These are phyloP conservation scores for Elsinoe ampelina DNA, from an alignment of 2,329 filamentous ascomycete genomes.

Conservation along the genomic window DNA sequence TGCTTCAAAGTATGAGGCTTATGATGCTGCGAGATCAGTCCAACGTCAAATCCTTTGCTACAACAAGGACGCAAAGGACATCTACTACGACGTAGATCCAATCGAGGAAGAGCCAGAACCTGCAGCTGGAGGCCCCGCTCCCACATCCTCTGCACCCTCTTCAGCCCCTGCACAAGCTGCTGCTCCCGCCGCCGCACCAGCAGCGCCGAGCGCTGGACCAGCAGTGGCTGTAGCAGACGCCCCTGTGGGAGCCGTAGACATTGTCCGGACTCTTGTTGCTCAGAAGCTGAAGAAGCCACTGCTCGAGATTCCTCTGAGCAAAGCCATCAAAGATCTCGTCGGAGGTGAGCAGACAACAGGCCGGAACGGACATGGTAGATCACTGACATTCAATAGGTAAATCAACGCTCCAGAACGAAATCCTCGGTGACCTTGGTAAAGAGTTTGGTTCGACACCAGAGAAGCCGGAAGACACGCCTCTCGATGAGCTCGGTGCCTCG, in stretches of 20 bases:
- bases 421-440: constrained; percentile 92
- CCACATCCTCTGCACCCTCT: constrained; percentile 34
- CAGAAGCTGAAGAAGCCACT: constrained; percentile 97
- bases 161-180: constrained; percentile 46
- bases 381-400: constrained; percentile 54
- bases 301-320: constrained; percentile 79
- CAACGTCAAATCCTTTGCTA: constrained; percentile 98
- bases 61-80: constrained; percentile 98
- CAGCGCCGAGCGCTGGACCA: constrained; percentile 67
- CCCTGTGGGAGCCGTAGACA: constrained; percentile 80
- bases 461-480: constrained; percentile 93
- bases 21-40: constrained; percentile 92
- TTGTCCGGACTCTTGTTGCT: constrained; percentile 79
- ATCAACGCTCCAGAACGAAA: constrained; percentile 97
- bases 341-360: constrained; percentile 56
- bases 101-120: constrained; percentile 70
- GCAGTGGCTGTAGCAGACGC: constrained; percentile 78
- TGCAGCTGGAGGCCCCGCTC: constrained; percentile 41
- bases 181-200: constrained; percentile 45
- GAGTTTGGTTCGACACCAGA: constrained; percentile 97
- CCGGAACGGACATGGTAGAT: neutral
- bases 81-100: constrained; percentile 97
- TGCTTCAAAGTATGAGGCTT: constrained; percentile 95
- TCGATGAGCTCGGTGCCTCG: constrained; percentile 87
- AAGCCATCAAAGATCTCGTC: constrained; percentile 97